phyloP scores from a whole-genome alignment of 768 basidiomycete genomes.

The Agaricus bisporus region DNA sequence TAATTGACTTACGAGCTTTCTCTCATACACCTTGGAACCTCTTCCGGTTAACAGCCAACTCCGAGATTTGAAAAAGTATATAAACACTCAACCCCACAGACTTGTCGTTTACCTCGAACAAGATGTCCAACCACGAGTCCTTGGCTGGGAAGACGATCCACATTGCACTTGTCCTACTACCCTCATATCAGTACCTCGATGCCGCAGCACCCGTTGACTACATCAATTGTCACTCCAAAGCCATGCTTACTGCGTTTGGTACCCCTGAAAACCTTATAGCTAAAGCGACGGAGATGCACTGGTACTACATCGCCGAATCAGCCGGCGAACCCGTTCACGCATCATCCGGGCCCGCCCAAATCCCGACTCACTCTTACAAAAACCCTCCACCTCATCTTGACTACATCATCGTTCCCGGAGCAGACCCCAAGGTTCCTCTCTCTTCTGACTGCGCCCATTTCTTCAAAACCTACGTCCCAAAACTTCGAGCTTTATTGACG shows the following conservation, averaged over 20 bases:
- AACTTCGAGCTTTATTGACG: slow-evolving; percentile 17
- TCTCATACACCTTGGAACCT: too few relatives aligned
- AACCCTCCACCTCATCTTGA: slow-evolving; percentile 17
- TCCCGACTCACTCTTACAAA: slow-evolving; percentile 18
- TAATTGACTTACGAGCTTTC: too few relatives aligned
- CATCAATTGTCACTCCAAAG: slow-evolving; percentile 16
- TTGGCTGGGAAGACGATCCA: slow-evolving; percentile 8
- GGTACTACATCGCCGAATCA: slow-evolving; percentile 19
- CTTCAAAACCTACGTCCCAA: slow-evolving; percentile 13
- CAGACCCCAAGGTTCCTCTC: slow-evolving; percentile 11
- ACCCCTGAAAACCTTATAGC: slow-evolving; percentile 8
- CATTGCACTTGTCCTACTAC: slow-evolving; percentile 17
- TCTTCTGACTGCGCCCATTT: slow-evolving; percentile 14
- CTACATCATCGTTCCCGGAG: slow-evolving; percentile 22
- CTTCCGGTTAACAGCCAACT: too few relatives aligned
- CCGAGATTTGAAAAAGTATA: too few relatives aligned
- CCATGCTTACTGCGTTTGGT: not conserved
- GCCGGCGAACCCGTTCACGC: slow-evolving; percentile 12
- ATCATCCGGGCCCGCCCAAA: slow-evolving; percentile 15
- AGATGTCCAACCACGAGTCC: not conserved
- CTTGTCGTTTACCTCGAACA: not conserved
- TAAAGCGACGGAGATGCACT: slow-evolving; percentile 18
- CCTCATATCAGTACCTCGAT: slow-evolving; percentile 19
- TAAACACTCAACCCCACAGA: not conserved
- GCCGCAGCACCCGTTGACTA: slow-evolving; percentile 20